Percentiles rank a stretch among this genome's conserved stretches.
phyloP scores from a whole-genome alignment of 108 stramenopile species.

The Cyclotella kingstonii region DNA sequence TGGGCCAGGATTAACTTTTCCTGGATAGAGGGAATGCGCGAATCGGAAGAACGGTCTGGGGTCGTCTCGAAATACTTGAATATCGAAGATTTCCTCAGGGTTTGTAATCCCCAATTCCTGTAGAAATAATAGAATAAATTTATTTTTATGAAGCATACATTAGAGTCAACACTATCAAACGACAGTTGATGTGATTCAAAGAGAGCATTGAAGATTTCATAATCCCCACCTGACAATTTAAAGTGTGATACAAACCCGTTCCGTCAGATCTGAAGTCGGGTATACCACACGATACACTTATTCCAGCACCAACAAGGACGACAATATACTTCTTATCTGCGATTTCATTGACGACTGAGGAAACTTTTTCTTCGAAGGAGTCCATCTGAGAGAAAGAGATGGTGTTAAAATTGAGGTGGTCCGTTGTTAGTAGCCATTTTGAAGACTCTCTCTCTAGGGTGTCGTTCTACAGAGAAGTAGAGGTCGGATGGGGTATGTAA shows the following conservation, averaged over 20 bases:
- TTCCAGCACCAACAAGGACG: constrained; percentile 79
- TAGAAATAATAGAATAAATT: background rate
- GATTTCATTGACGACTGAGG: constrained; percentile 16
- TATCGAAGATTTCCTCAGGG: constrained; percentile 83
- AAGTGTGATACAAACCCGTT: constrained; percentile 65
- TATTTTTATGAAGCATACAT: too few relatives aligned
- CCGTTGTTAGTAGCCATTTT: too few relatives aligned
- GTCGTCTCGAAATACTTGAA: constrained; percentile 66
- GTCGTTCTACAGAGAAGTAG: too few relatives aligned
- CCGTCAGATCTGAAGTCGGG: constrained; percentile 79
- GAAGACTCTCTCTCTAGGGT: too few relatives aligned
- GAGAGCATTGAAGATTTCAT: background rate
- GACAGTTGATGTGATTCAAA: background rate
- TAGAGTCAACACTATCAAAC: too few relatives aligned
- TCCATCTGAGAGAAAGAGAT: too few relatives aligned
- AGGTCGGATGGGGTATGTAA: too few relatives aligned
- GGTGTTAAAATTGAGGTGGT: too few relatives aligned
- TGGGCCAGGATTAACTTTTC: constrained; percentile 52
- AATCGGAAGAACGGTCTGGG: constrained; percentile 71
- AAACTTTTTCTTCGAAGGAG: constrained; percentile 6
- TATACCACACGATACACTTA: constrained; percentile 78
- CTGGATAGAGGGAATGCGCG: constrained; percentile 34
- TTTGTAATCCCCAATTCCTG: constrained; percentile 45
- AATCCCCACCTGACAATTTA: constrained; percentile 45
- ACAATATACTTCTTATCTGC: constrained; percentile 61